Evolutionary conservation across 139 green algal species (phyloP).

Genomic region (Pleodorina starrii): DNA sequence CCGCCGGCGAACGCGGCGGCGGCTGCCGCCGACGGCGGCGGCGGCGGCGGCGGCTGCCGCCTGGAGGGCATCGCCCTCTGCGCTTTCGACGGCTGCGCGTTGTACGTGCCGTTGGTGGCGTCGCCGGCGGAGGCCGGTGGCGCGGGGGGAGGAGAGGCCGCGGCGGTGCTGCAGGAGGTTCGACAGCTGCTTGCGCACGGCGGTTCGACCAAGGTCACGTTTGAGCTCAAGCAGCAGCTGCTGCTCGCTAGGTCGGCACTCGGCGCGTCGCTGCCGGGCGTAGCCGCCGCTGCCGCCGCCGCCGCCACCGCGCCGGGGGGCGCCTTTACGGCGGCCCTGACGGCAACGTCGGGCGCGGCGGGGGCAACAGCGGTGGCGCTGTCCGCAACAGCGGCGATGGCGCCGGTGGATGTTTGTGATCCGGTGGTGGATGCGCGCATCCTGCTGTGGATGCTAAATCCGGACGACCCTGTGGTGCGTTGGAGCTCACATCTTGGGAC

Average conservation of each 20-base stretch:
- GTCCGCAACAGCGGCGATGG: background rate
- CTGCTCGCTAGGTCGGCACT: conserved; percentile 27
- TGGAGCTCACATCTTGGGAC: no score
- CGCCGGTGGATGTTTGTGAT: conserved; percentile 35
- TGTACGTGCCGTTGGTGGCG: conserved; percentile 63
- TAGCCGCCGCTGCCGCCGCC: background rate
- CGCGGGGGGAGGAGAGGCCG: background rate
- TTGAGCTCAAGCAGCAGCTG: conserved; percentile 77
- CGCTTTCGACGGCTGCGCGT: conserved; percentile 51
- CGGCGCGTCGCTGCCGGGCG: no score
- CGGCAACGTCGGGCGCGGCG: no score
- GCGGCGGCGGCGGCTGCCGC: background rate
- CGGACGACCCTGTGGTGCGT: conserved; percentile 60
- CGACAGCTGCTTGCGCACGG: conserved; percentile 41
- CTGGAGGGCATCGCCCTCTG: conserved; percentile 68
- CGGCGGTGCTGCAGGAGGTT: conserved; percentile 49
- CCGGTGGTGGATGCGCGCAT: conserved; percentile 85
- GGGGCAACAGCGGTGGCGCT: background rate
- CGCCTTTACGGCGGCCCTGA: background rate
- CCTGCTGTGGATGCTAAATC: conserved; percentile 77
- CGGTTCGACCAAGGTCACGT: conserved; percentile 60
- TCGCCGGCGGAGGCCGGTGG: background rate
- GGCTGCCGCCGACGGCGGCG: background rate
- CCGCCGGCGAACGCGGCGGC: background rate
- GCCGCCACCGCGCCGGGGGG: background rate